A percentile compares a stretch with the other conserved stretches of the same genome.
These are phyloP conservation scores for Penicillium parvum DNA, from an alignment of 495 filamentous ascomycete genomes.

Conservation along the genomic window DNA sequence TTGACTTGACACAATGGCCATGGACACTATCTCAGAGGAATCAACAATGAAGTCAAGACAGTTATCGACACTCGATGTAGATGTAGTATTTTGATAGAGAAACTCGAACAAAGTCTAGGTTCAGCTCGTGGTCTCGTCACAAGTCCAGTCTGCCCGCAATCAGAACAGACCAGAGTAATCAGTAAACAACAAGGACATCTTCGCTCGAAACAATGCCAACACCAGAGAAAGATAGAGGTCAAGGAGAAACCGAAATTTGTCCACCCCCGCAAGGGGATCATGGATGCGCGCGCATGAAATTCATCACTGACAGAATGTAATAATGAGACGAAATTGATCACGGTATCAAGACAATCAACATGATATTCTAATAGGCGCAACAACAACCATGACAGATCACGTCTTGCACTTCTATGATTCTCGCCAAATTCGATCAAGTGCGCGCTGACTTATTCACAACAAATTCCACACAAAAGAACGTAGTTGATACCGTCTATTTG, in stretches of 20 bases:
- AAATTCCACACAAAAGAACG: conserved; percentile 7
- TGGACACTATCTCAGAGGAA: too few species aligned
- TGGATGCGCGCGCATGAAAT: too few species aligned
- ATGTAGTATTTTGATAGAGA: too few species aligned
- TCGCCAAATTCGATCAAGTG: conserved; percentile 1
- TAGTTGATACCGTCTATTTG: conserved; percentile 28
- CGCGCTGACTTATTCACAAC: conserved; percentile 4
- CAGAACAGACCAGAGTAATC: neutral
- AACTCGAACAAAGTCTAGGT: neutral
- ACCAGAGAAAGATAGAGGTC: conserved; percentile 2
- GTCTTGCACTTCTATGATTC: conserved; percentile 3
- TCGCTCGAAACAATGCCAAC: conserved; percentile 7
- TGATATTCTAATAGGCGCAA: neutral
- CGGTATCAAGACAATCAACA: neutral
- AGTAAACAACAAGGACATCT: conserved; percentile 1
- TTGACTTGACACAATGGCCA: too few species aligned
- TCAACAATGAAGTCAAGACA: too few species aligned
- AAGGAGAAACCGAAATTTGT: too few species aligned
- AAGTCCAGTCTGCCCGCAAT: neutral
- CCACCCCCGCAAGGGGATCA: too few species aligned
- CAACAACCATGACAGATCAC: neutral
- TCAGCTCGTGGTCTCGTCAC: conserved; percentile 4
- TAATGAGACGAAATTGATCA: conserved; percentile 1
- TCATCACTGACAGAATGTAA: too few species aligned
- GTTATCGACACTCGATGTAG: too few species aligned